Evolutionary conservation across 495 filamentous ascomycete genomes (phyloP).

Genomic region (Neurospora pannonica): DNA sequence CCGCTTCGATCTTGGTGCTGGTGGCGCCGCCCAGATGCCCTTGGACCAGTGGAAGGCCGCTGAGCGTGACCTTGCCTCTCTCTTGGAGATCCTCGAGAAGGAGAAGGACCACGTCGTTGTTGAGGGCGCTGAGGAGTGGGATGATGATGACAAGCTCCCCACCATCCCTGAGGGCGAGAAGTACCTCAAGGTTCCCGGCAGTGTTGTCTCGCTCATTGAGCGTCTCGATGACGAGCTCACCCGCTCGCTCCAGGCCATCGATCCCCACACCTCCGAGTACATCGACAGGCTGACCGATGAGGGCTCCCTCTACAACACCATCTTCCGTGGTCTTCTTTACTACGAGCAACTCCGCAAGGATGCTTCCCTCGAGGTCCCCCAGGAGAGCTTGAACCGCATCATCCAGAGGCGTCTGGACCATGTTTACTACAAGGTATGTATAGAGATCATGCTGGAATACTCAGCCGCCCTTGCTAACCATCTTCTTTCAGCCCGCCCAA

Average conservation of each 20-base stretch:
- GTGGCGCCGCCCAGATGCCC: constrained; percentile 76
- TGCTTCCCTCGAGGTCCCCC: constrained; percentile 59
- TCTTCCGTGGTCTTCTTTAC: constrained; percentile 79
- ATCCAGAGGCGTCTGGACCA: constrained; percentile 93
- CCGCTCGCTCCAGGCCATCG: constrained; percentile 88
- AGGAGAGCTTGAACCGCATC: constrained; percentile 81
- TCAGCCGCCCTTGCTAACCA: constrained; percentile 16
- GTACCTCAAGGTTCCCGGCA: constrained; percentile 80
- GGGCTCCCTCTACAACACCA: constrained; percentile 81
- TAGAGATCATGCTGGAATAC: not conserved
- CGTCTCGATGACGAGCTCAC: constrained; percentile 96
- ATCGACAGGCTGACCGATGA: constrained; percentile 91
- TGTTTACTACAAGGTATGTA: constrained; percentile 86
- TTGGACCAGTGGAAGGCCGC: constrained; percentile 95
- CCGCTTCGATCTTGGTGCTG: constrained; percentile 83
- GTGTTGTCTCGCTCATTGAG: constrained; percentile 89
- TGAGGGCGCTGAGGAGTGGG: constrained; percentile 94
- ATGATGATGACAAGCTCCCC: constrained; percentile 93
- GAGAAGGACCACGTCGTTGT: constrained; percentile 72
- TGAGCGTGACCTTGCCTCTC: constrained; percentile 67
- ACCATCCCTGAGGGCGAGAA: constrained; percentile 59
- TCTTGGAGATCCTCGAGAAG: constrained; percentile 71
- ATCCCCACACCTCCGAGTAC: constrained; percentile 97
- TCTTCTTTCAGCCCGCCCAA: constrained; percentile 56
- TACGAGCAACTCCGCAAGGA: constrained; percentile 67